These are phyloP conservation scores for Periconia sp. DNA, from an alignment of 2,329 filamentous ascomycete genomes.

Conservation along the genomic window DNA sequence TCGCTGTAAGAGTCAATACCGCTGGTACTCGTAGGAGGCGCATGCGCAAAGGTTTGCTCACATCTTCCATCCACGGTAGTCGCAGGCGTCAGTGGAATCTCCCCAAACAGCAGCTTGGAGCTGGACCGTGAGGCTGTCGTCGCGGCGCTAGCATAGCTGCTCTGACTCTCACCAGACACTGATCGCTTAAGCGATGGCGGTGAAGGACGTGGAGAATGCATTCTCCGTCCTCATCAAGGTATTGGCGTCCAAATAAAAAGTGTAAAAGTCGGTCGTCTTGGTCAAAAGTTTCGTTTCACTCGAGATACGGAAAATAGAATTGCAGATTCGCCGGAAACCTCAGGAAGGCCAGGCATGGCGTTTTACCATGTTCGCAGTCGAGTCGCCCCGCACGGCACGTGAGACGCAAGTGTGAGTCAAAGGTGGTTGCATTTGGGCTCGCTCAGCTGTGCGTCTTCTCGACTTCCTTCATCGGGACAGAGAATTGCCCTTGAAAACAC, in stretches of 20 bases:
- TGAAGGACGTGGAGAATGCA: constrained; percentile 41
- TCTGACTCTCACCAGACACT: constrained; percentile 44
- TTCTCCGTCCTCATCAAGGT: constrained; percentile 22
- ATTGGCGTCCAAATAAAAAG: constrained; percentile 4
- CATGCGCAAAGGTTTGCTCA: constrained; percentile 29
- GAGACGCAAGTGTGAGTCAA: constrained; percentile 53
- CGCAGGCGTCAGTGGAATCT: constrained; percentile 54
- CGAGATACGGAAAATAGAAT: constrained; percentile 17
- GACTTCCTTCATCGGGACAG: constrained; percentile 31
- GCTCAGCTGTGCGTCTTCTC: constrained; percentile 26
- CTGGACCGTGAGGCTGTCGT: constrained; percentile 45
- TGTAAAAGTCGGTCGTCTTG: not conserved
- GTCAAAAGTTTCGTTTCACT: constrained; percentile 12
- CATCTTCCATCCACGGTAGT: constrained; percentile 44
- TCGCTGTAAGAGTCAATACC: constrained; percentile 43
- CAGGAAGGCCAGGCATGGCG: constrained; percentile 36
- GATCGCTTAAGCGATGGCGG: constrained; percentile 48
- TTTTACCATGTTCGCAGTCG: not conserved
- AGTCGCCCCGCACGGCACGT: constrained; percentile 36
- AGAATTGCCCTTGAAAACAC: constrained; percentile 44
- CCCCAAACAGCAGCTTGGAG: constrained; percentile 55
- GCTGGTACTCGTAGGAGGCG: constrained; percentile 8
- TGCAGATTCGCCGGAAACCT: constrained; percentile 23
- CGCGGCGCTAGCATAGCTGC: constrained; percentile 41
- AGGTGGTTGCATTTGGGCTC: constrained; percentile 20